A percentile compares a stretch with the other conserved stretches of the same genome.
Conservation (phyloP, 305 asterid genomes). For the Plantago coronopus region DNA sequence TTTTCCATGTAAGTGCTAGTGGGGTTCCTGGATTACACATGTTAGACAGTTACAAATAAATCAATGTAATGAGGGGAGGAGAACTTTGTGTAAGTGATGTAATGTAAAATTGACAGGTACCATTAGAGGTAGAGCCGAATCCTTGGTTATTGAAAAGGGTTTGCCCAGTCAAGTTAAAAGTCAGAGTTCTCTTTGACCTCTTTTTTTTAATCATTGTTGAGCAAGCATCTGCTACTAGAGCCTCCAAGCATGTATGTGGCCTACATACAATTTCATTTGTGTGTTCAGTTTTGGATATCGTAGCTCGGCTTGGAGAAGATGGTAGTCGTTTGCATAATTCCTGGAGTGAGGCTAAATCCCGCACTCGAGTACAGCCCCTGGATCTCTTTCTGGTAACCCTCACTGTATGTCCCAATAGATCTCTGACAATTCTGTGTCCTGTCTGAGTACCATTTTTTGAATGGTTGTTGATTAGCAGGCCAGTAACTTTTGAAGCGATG, state of each 20-base stretch:
- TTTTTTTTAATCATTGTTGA: conserved; percentile 49
- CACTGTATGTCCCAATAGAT: conserved; percentile 43
- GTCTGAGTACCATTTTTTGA: conserved; percentile 25
- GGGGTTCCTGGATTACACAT: conserved; percentile 56
- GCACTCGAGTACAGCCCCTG: conserved; percentile 50
- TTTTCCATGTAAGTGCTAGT: conserved; percentile 47
- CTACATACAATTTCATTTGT: conserved; percentile 15
- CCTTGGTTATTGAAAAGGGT: conserved; percentile 29
- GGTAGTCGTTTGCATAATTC: conserved; percentile 30
- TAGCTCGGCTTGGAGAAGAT: conserved; percentile 31
- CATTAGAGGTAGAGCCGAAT: conserved; percentile 27
- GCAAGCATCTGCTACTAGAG: conserved; percentile 46
- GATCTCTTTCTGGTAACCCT: conserved; percentile 52
- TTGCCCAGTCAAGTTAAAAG: conserved; percentile 36
- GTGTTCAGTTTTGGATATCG: conserved; percentile 31
- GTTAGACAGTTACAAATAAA: conserved; percentile 24
- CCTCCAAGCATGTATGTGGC: conserved; percentile 49
- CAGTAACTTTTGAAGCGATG: conserved; percentile 26
- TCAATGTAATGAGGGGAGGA: conserved; percentile 10
- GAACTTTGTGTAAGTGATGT: conserved; percentile 17
- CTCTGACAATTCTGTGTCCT: conserved; percentile 27
- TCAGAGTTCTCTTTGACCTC: conserved; percentile 56
- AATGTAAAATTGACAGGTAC: conserved; percentile 24
- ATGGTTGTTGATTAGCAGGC: conserved; percentile 21
- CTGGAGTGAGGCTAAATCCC: conserved; percentile 41